Percentiles rank a stretch among this genome's conserved stretches.
Evolutionary conservation across 2,329 filamentous ascomycete species (phyloP).

Genomic region (Neopestalotiopsis sp.): DNA sequence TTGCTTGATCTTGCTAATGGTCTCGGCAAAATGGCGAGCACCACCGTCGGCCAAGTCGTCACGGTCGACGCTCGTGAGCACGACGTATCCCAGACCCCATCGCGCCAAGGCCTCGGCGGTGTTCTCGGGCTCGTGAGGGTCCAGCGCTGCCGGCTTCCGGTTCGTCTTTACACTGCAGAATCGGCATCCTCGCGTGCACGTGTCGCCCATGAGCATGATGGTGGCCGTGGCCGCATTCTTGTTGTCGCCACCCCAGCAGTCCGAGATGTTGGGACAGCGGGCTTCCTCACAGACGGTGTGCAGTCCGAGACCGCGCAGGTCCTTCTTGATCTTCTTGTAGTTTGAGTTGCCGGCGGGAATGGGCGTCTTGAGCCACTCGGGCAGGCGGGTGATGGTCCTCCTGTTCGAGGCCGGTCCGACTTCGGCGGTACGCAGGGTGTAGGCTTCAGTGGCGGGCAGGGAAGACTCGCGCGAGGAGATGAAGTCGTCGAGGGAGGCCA

Average conservation of each 20-base stretch:
- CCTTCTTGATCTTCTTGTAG: constrained; percentile 94
- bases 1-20: constrained; percentile 89
- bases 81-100: constrained; percentile 96
- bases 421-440: constrained; percentile 65
- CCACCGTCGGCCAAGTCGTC: constrained; percentile 92
- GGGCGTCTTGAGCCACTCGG: constrained; percentile 94
- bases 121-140: constrained; percentile 96
- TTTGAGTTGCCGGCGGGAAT: constrained; percentile 82
- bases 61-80: constrained; percentile 90
- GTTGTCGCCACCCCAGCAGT: constrained; percentile 93
- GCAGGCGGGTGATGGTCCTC: constrained; percentile 74
- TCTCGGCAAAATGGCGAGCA: constrained; percentile 89
- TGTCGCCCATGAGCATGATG: constrained; percentile 99
- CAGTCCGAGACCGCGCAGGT: constrained; percentile 84
- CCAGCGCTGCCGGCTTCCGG: constrained; percentile 75
- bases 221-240: constrained; percentile 94
- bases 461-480: constrained; percentile 48
- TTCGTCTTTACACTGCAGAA: constrained; percentile 97
- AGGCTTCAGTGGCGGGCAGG: constrained; percentile 58
- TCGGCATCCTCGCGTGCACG: constrained; percentile 92
- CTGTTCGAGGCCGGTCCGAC: constrained; percentile 68
- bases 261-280: constrained; percentile 93
- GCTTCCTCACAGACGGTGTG: constrained; percentile 99
- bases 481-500: constrained; percentile 65
- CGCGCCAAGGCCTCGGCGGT: constrained; percentile 90